Evolutionary conservation across 768 basidiomycete genomes (phyloP).

Genomic region (Porphyrellus cyaneotinctus): DNA sequence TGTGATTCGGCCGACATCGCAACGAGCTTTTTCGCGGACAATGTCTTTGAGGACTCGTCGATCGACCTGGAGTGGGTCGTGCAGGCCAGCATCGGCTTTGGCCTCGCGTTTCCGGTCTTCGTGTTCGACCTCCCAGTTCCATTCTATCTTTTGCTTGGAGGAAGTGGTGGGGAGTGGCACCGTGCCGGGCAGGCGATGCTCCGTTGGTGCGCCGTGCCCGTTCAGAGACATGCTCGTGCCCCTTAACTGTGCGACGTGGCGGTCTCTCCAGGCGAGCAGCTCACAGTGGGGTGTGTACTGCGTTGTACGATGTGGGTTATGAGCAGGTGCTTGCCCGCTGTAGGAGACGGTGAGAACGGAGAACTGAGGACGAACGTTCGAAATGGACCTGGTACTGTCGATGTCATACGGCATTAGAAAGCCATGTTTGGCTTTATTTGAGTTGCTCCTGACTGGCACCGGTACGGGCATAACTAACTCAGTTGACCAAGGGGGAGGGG

Average conservation of each 20-base stretch:
- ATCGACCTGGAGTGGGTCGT: slow-evolving; percentile 68
- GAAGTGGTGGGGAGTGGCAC: slow-evolving; percentile 13
- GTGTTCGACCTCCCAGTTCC: slow-evolving; percentile 72
- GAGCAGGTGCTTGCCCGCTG: not conserved
- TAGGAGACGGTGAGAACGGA: not conserved
- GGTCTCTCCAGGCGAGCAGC: slow-evolving; percentile 2
- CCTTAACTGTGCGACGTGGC: slow-evolving; percentile 3
- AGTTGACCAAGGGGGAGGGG: too few relatives aligned
- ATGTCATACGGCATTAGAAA: slow-evolving; percentile 15
- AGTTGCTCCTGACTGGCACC: slow-evolving; percentile 9
- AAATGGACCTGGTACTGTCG: slow-evolving; percentile 16
- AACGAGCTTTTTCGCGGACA: slow-evolving; percentile 63
- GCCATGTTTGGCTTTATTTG: slow-evolving; percentile 30
- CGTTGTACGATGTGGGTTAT: not conserved
- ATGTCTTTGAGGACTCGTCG: slow-evolving; percentile 71
- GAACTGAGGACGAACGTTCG: slow-evolving; percentile 5
- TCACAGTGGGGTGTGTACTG: not conserved
- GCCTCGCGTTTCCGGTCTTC: slow-evolving; percentile 64
- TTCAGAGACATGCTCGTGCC: slow-evolving; percentile 10
- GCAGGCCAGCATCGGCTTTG: slow-evolving; percentile 57
- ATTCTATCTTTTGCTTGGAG: slow-evolving; percentile 48
- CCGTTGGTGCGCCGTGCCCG: not conserved
- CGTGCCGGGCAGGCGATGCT: slow-evolving; percentile 17
- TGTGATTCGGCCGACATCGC: slow-evolving; percentile 62
- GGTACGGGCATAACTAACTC: slow-evolving; percentile 17